These are phyloP conservation scores for Hsuehochloa calcarea DNA, from an alignment of 176 grass and related monocot genomes.

Conservation along the genomic window DNA sequence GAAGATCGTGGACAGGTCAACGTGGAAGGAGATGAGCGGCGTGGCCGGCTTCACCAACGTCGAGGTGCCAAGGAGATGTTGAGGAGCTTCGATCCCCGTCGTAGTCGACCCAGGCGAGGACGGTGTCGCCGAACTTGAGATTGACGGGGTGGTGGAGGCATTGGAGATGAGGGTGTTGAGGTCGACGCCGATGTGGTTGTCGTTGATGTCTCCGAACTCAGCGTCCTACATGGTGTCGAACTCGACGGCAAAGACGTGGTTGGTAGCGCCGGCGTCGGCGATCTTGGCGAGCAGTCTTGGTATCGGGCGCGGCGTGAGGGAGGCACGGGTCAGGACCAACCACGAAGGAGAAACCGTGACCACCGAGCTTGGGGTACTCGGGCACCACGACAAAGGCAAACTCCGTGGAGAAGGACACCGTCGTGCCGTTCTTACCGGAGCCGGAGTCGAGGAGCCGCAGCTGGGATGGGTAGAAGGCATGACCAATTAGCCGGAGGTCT, in stretches of 20 bases:
- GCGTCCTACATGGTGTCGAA: constrained; percentile 97
- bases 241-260: constrained; percentile 88
- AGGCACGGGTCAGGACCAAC: constrained; percentile 47
- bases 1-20: constrained; percentile 50
- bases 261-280: constrained; percentile 50
- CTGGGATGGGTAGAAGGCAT: constrained; percentile 53
- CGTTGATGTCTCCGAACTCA: constrained; percentile 87
- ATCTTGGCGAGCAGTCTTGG: no score
- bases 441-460: constrained; percentile 43
- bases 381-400: constrained; percentile 76
- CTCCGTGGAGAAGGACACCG: constrained; percentile 74
- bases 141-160: constrained; percentile 43
- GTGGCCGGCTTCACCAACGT: constrained; percentile 38
- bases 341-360: constrained; percentile 74
- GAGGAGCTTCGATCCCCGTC: constrained; percentile 48
- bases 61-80: constrained; percentile 38
- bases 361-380: constrained; percentile 73
- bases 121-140: constrained; percentile 58
- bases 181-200: constrained; percentile 82
- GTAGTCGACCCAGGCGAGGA: constrained; percentile 81
- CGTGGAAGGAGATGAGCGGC: constrained; percentile 59
- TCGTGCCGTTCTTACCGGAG: constrained; percentile 39
- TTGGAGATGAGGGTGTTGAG: constrained; percentile 70
- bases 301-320: no score
- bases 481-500: constrained; percentile 67